phyloP scores from a whole-genome alignment of 225 moss, liverwort and hornwort genomes.

The Ulota crispa region DNA sequence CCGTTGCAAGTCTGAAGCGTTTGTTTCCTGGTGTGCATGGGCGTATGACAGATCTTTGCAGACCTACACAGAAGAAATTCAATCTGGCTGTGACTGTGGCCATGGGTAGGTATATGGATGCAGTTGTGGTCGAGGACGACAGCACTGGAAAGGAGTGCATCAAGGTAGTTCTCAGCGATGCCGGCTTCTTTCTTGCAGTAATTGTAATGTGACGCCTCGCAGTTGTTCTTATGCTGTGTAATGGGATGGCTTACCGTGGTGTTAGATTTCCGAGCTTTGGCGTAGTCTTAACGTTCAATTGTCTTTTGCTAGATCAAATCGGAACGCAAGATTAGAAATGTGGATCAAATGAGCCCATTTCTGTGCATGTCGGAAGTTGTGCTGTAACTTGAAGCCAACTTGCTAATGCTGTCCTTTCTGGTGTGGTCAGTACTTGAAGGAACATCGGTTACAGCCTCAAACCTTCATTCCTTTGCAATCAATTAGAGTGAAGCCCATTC shows the following conservation, averaged over 20 bases:
- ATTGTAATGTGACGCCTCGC: neutral
- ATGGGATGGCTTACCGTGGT: neutral
- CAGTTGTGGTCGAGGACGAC: constrained; percentile 98
- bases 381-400: constrained; percentile 6
- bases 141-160: constrained; percentile 96
- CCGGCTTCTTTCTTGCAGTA: neutral
- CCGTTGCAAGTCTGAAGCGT: constrained; percentile 92
- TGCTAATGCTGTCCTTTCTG: constrained; percentile 14
- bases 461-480: constrained; percentile 93
- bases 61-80: constrained; percentile 97
- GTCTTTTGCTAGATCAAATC: neutral
- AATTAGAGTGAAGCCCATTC: constrained; percentile 82
- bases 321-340: neutral
- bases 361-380: constrained; percentile 1
- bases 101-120: constrained; percentile 99
- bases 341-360: neutral
- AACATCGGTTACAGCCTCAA: constrained; percentile 89
- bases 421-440: constrained; percentile 87
- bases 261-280: neutral
- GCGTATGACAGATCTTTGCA: constrained; percentile 99
- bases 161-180: constrained; percentile 57
- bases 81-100: constrained; percentile 98
- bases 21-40: constrained; percentile 98
- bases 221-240: neutral
- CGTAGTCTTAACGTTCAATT: neutral